Percentiles rank a stretch among this genome's conserved stretches.
Evolutionary conservation across 1,139 yeast species (phyloP).

Genomic region (Martiniozyma asiatica): DNA sequence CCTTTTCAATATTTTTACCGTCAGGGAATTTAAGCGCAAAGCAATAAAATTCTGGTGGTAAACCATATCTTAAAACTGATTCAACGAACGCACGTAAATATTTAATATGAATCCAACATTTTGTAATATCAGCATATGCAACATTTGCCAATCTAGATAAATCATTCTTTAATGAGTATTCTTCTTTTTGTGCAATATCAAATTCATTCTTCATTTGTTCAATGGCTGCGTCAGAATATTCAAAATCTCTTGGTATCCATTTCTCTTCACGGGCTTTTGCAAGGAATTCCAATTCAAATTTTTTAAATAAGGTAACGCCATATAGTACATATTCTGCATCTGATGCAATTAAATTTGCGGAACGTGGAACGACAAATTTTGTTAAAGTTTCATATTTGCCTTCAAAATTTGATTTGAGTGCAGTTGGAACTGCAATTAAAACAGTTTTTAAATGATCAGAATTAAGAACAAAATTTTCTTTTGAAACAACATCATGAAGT

Average conservation of each 20-base stretch:
- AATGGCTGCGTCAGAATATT: constrained; percentile 68
- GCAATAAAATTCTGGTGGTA: constrained; percentile 84
- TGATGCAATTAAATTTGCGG: constrained; percentile 55
- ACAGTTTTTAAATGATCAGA: constrained; percentile 80
- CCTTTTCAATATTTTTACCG: constrained; percentile 36
- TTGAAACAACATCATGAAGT: constrained; percentile 76
- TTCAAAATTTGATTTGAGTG: constrained; percentile 46
- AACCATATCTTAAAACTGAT: constrained; percentile 82
- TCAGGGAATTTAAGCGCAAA: constrained; percentile 37
- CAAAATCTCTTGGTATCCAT: constrained; percentile 90
- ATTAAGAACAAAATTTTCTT: constrained; percentile 71
- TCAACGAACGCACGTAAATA: constrained; percentile 44
- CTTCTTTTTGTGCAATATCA: constrained; percentile 48
- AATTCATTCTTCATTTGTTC: constrained; percentile 61
- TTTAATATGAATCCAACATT: constrained; percentile 85
- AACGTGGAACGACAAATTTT: constrained; percentile 82
- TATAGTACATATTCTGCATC: constrained; percentile 69
- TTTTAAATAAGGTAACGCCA: constrained; percentile 76
- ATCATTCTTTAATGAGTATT: constrained; percentile 65
- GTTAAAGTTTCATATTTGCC: constrained; percentile 64
- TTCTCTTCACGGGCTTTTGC: constrained; percentile 69
- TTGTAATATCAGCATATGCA: constrained; percentile 74
- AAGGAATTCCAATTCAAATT: constrained; percentile 58
- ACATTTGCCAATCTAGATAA: constrained; percentile 72
- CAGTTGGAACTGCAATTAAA: constrained; percentile 76